Base-by-base conservation (phyloP, 129 eudicot species). In the Kitagawia praeruptora region DNA sequence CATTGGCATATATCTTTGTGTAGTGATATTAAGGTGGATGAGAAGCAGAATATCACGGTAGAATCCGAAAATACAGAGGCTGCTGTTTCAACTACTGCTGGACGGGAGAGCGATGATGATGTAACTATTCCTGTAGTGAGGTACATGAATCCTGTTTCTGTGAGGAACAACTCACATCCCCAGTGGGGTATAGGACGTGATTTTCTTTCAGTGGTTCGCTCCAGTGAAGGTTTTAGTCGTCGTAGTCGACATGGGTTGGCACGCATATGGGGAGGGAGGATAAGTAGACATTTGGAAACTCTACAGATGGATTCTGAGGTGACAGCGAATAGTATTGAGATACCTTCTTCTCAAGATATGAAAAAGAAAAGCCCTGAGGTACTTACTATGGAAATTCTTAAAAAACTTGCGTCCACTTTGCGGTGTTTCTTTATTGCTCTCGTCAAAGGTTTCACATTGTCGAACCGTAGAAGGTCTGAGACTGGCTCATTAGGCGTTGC, bases 111-210 rank as follows among this genome's bases (percentile, higher is more conserved):
- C 84, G 99, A 95, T 63, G 99, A 95, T 82, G 96, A 92, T 82
- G 82, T 85, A 48, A 89, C 84, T 79, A 80, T 89, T 82, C 93
- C 94, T 25, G 85, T 82, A 10, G 90, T 85, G 72, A 95, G 97
- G 80, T 92, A 95, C 79, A 89, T 87, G 96, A 95, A 92, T 81
- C 97, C 97, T 44, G 87, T 87, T 74, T 87, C 91, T 66, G 81
- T 83, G 81, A 84, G 99, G 82, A 87, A 84, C 79, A 84, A 78
- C 83, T 87, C 97, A 77, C 94, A 90, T 54, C 87, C 98, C 3
- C 97, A 81, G 37, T 92, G 99, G 99, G 93, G 94, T 80, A 81
- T 83, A 28, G 96, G 89, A 10, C 99, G 96, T 79, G 99, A 92
- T 63, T 92, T 95, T 82, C 85, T 90, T 75, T 89, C 96, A 19